These are phyloP conservation scores for Colletotrichum salicis DNA, from an alignment of 2,329 filamentous ascomycete genomes.

Conservation along the genomic window DNA sequence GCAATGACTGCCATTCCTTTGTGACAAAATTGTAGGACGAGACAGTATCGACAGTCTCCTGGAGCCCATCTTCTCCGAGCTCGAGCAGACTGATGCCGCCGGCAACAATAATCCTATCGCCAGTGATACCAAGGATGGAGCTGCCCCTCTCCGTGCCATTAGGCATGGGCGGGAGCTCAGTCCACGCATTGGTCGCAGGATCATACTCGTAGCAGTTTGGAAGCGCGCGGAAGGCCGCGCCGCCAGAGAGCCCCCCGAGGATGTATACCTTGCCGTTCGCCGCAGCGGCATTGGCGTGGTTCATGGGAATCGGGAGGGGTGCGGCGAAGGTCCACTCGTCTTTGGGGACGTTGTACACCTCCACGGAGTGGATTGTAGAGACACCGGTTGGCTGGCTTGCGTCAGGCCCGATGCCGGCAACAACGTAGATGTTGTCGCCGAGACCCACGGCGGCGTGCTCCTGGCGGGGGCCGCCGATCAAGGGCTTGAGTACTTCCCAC, in stretches of 20 bases:
- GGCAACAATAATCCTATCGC: slow-evolving; percentile 47
- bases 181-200: slow-evolving; percentile 42
- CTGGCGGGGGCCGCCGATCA: background rate
- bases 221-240: slow-evolving; percentile 42
- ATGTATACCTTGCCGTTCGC: slow-evolving; percentile 50
- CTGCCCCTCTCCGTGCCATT: slow-evolving; percentile 43
- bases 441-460: background rate
- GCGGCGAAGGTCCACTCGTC: slow-evolving; percentile 44
- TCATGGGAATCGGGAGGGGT: slow-evolving; percentile 43
- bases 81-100: slow-evolving; percentile 47
- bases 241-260: slow-evolving; percentile 47
- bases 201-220: slow-evolving; percentile 45
- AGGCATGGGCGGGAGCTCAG: slow-evolving; percentile 41
- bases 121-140: slow-evolving; percentile 45
- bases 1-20: slow-evolving; percentile 42
- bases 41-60: slow-evolving; percentile 44
- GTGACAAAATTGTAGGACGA: slow-evolving; percentile 44
- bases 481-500: too few species aligned
- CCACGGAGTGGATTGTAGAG: slow-evolving; percentile 41
- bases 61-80: slow-evolving; percentile 22
- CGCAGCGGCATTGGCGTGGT: slow-evolving; percentile 51
- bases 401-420: background rate
- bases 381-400: slow-evolving; percentile 17
- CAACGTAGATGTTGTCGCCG: background rate
- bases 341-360: slow-evolving; percentile 43